Percentiles rank a stretch among this genome's conserved stretches.
Conservation (phyloP, 176 grass and related monocot species). For the Tuctoria greenei region DNA sequence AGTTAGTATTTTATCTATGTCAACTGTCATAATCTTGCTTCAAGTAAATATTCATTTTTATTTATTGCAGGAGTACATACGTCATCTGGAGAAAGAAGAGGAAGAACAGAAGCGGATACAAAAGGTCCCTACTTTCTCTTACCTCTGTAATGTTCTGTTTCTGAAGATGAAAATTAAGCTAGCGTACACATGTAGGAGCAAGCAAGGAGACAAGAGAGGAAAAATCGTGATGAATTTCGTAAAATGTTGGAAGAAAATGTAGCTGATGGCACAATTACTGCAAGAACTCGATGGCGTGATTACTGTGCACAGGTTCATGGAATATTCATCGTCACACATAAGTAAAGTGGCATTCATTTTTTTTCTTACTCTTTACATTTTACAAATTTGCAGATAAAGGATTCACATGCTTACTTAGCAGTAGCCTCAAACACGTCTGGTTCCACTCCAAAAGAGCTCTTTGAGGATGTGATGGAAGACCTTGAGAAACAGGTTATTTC, state of each 20-base stretch:
- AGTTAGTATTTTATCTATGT: slow-evolving; percentile 49
- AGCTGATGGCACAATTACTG: slow-evolving; percentile 63
- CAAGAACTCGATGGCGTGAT: slow-evolving; percentile 91
- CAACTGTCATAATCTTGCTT: slow-evolving; percentile 15
- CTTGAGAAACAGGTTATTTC: slow-evolving; percentile 82
- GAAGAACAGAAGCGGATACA: slow-evolving; percentile 77
- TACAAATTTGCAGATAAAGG: slow-evolving; percentile 71
- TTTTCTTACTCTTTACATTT: slow-evolving; percentile 26
- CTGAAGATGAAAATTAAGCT: not conserved
- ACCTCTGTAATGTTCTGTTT: not conserved
- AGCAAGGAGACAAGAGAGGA: slow-evolving; percentile 73
- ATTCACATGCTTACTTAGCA: slow-evolving; percentile 62
- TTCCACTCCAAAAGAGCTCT: slow-evolving; percentile 82
- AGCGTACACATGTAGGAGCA: slow-evolving; percentile 50
- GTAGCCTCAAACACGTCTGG: slow-evolving; percentile 77
- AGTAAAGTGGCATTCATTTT: not conserved
- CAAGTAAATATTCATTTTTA: slow-evolving; percentile 29
- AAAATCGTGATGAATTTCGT: slow-evolving; percentile 84
- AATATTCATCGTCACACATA: slow-evolving; percentile 15
- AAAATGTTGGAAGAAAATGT: slow-evolving; percentile 90
- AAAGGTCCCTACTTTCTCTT: slow-evolving; percentile 52
- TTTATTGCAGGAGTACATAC: slow-evolving; percentile 74
- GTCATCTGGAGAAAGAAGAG: slow-evolving; percentile 79
- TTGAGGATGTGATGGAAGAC: slow-evolving; percentile 85
- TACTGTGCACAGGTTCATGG: slow-evolving; percentile 72